These are phyloP conservation scores for Chlamydomonas sphaeroides DNA, from an alignment of 139 green algal genomes.

Conservation along the genomic window DNA sequence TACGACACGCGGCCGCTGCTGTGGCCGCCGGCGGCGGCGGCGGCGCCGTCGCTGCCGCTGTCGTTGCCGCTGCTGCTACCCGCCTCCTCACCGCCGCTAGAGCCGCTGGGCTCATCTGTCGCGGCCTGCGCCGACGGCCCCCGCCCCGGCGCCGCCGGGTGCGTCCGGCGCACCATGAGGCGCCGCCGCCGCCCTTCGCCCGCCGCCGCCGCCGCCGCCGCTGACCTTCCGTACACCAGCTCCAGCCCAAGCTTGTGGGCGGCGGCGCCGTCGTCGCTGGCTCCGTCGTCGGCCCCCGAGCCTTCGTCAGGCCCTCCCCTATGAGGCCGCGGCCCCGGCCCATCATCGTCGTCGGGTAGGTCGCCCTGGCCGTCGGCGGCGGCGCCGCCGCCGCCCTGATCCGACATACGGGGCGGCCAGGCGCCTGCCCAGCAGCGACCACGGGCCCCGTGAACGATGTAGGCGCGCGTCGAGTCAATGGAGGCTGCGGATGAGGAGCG, in stretches of 20 bases:
- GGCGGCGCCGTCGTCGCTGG: no score
- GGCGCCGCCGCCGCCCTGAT: background rate
- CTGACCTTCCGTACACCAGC: no score
- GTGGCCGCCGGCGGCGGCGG: background rate
- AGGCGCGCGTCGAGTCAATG: constrained; percentile 10
- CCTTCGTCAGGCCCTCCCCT: no score
- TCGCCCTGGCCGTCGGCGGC: background rate
- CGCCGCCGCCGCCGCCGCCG: no score
- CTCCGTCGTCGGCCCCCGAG: no score
- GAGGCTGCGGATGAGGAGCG: background rate
- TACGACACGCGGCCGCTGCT: constrained; percentile 7
- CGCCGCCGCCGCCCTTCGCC: background rate
- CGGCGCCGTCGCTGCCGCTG: background rate
- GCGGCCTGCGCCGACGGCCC: no score
- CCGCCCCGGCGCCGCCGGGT: no score
- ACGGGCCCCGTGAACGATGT: constrained; percentile 8
- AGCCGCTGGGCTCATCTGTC: no score
- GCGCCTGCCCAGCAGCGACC: background rate
- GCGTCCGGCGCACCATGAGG: constrained; percentile 2
- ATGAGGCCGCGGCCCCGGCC: background rate
- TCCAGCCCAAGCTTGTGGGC: no score
- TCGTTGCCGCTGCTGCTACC: background rate
- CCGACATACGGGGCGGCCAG: background rate
- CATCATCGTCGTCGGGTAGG: background rate
- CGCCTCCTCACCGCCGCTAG: background rate